A percentile compares a stretch with the other conserved stretches of the same genome.
Conservation (phyloP, 257 asterid species). For the Parsonsia alboflavescens region DNA sequence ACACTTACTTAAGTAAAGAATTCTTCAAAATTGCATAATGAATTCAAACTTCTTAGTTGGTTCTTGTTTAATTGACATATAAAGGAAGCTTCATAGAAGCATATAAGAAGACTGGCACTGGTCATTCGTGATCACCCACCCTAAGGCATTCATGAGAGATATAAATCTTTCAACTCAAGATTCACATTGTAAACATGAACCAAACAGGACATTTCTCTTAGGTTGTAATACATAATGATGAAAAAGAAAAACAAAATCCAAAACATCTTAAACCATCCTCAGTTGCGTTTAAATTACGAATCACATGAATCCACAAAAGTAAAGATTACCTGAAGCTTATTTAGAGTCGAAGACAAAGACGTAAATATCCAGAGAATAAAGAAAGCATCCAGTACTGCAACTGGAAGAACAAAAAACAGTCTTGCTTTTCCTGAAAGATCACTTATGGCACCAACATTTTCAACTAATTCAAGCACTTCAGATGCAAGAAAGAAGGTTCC, state of each 20-base stretch:
- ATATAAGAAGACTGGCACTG: not conserved
- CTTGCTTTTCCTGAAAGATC: conserved; percentile 94
- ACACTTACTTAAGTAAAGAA: not conserved
- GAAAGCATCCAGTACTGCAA: conserved; percentile 90
- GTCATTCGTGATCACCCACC: not conserved
- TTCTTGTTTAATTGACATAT: not conserved
- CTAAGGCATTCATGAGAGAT: not conserved
- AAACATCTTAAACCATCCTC: not conserved
- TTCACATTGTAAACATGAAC: not conserved
- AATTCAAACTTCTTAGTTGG: not conserved
- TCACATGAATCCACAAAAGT: not conserved
- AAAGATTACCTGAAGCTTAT: conserved; percentile 87
- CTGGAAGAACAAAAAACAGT: conserved; percentile 80
- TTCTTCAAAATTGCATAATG: not conserved
- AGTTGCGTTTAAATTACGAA: not conserved
- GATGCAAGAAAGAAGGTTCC: conserved; percentile 85
- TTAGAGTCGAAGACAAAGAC: conserved; percentile 77
- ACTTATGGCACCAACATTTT: conserved; percentile 86
- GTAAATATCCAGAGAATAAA: conserved; percentile 94
- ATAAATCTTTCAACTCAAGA: not conserved
- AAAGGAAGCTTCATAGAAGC: not conserved
- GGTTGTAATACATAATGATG: not conserved
- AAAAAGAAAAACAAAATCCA: not conserved
- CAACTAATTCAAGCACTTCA: conserved; percentile 79
- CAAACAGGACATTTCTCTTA: not conserved